Percentiles rank a stretch among this genome's conserved stretches.
These are phyloP conservation scores for Croton laevigatus DNA, from an alignment of 441 rosid species.

Conservation along the genomic window DNA sequence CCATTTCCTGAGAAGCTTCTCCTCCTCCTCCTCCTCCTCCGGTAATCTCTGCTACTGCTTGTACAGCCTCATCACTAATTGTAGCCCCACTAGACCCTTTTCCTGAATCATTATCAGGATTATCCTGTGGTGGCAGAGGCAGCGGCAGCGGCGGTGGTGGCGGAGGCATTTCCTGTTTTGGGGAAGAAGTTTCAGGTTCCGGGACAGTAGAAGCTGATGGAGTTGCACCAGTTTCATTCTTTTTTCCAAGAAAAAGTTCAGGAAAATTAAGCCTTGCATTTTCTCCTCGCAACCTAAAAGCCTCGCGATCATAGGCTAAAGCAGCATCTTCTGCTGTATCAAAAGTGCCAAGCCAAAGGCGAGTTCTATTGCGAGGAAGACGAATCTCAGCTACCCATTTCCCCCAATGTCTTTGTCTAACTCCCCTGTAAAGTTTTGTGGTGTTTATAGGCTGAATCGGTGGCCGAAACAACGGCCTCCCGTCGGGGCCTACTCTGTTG, in stretches of 20 bases:
- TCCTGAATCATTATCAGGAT: slow-evolving; percentile 39
- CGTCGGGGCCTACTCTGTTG: slow-evolving; percentile 50
- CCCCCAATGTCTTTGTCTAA: slow-evolving; percentile 96
- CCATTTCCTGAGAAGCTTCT: slow-evolving; percentile 41
- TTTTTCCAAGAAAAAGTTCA: slow-evolving; percentile 63
- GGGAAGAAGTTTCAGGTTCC: slow-evolving; percentile 30
- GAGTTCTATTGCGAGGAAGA: slow-evolving; percentile 81
- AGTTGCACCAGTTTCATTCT: slow-evolving; percentile 31
- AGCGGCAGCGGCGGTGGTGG: slow-evolving; percentile 19
- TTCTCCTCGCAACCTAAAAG: slow-evolving; percentile 79
- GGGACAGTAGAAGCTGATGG: slow-evolving; percentile 36
- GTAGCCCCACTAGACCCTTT: slow-evolving; percentile 33
- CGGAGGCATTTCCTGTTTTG: slow-evolving; percentile 25
- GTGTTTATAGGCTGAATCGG: slow-evolving; percentile 58
- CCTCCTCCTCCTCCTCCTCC: slow-evolving; percentile 35
- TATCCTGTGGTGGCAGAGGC: slow-evolving; percentile 14
- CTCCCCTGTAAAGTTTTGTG: slow-evolving; percentile 85
- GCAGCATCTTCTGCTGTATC: slow-evolving; percentile 93
- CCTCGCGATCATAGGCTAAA: slow-evolving; percentile 86
- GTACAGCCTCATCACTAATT: slow-evolving; percentile 27
- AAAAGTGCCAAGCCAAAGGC: slow-evolving; percentile 95
- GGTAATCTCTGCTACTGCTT: slow-evolving; percentile 26
- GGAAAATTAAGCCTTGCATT: slow-evolving; percentile 85
- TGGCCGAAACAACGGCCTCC: slow-evolving; percentile 48
- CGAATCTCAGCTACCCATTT: slow-evolving; percentile 99